phyloP scores from a whole-genome alignment of 176 grass and related monocot genomes.

The Metroxylon sagu region DNA sequence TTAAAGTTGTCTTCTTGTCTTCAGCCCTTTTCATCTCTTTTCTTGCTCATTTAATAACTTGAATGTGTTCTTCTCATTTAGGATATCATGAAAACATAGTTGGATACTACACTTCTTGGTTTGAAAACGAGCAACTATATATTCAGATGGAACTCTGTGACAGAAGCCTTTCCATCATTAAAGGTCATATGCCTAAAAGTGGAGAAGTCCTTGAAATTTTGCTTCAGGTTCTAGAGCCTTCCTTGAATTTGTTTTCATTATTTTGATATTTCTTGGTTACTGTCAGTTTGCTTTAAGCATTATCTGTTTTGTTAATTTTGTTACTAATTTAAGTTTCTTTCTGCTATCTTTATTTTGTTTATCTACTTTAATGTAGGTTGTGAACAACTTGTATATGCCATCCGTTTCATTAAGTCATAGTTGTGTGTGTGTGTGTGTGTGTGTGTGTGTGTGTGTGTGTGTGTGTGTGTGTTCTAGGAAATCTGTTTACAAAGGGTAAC shows the following conservation, averaged over 20 bases:
- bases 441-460: too few species aligned
- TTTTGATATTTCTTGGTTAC: neutral
- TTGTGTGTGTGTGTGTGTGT: too few species aligned
- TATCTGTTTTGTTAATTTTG: neutral
- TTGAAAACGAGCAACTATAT: slow-evolving; percentile 74
- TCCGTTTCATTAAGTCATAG: too few species aligned
- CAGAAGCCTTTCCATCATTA: slow-evolving; percentile 35
- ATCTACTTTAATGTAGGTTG: too few species aligned
- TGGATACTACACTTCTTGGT: slow-evolving; percentile 93
- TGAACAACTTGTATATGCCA: too few species aligned
- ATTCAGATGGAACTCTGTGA: slow-evolving; percentile 99
- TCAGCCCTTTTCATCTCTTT: slow-evolving; percentile 6
- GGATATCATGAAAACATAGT: slow-evolving; percentile 89
- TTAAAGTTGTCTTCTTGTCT: neutral
- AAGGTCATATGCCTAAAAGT: slow-evolving; percentile 27
- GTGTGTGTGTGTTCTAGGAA: too few species aligned
- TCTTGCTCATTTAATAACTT: slow-evolving; percentile 1
- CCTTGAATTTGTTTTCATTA: neutral
- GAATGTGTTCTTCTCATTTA: slow-evolving; percentile 18
- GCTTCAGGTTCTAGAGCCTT: slow-evolving; percentile 56
- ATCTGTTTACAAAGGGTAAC: too few species aligned
- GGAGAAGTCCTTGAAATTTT: slow-evolving; percentile 63
- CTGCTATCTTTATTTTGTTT: too few species aligned
- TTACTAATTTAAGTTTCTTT: too few species aligned
- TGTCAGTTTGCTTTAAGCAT: slow-evolving; percentile 10